Evolutionary conservation across 345 rosid species (phyloP), one percentile per base, ranked within the genome.

Genomic region (Hibiscus mutabilis): DNA sequence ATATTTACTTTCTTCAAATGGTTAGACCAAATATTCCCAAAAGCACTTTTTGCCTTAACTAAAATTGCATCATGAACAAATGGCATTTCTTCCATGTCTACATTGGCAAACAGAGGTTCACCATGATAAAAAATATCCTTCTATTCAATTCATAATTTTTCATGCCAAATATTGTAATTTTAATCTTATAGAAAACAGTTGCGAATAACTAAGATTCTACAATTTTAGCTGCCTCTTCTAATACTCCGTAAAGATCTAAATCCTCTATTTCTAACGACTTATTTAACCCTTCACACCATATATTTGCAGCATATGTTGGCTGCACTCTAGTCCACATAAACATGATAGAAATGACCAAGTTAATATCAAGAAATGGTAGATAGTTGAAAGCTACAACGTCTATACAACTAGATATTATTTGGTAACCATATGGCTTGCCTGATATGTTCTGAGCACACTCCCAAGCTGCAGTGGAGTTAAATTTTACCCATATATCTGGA

Each of bases 271-370:
- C 96, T 14, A 92, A 86, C 68, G 98, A 89, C 79, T 92, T 92
- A 81, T 95, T 95, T 31, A 95, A 80, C 21, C 97, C 98, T 84
- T 95, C 98, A 83, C 92, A 89, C 97, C 99, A 95, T 97, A 95
- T 90, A 80, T 92, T 90, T 62, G 97, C 96, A 70, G 98, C 98
- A 81, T 95, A 92, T 72, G 96, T 83, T 11, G 97, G 97, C 88
- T 95, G 98, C 83, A 95, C 84, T 69, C 97, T 80, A 53, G 92
- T 88, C 98, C 97, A 95, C 96, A 29, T 2, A 75, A 97, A 85
- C 97, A 95, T 92, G 92, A 90, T 91, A 89, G 97, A 95, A 86
- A 89, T 78, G 75, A 95, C 96, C n/a, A 95, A 88, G 96, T 92
- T 98, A 86, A 98, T 87, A 90, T 86, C 99, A 78, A 95, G 90